Conservation (phyloP, 2,329 filamentous ascomycete genomes). For the Zarea fungicola region DNA sequence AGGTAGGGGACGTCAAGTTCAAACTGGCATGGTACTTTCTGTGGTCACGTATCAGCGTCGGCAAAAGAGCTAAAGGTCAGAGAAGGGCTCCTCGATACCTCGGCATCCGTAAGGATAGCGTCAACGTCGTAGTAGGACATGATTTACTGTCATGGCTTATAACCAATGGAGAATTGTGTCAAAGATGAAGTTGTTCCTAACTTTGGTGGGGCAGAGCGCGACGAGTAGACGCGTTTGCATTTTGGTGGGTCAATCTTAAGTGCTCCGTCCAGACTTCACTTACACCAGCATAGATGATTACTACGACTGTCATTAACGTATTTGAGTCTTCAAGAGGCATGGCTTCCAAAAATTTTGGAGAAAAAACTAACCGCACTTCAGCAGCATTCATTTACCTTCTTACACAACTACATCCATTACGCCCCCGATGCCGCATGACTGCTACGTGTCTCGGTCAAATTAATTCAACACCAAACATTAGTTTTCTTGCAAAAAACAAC, state of each 20-base stretch:
- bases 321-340: too few species aligned
- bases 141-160: constrained; percentile 1
- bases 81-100: constrained; percentile 49
- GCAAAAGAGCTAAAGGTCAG: not conserved
- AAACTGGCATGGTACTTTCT: constrained; percentile 96
- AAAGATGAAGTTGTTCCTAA: not conserved
- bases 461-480: too few species aligned
- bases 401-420: too few species aligned
- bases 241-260: constrained; percentile 1
- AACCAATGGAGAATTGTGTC: not conserved
- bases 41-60: not conserved
- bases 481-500: too few species aligned
- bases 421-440: too few species aligned
- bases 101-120: constrained; percentile 77
- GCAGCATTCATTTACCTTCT: too few species aligned
- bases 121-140: constrained; percentile 84
- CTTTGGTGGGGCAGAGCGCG: constrained; percentile 7
- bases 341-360: too few species aligned
- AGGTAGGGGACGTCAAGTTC: constrained; percentile 83
- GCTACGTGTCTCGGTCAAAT: too few species aligned
- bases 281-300: too few species aligned
- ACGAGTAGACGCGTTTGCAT: not conserved
- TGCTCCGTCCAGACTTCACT: too few species aligned
- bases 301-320: too few species aligned
- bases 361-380: too few species aligned